These are phyloP conservation scores for Ceratocystiopsis brevicomis DNA, from an alignment of 2,329 filamentous ascomycete species.

Conservation along the genomic window DNA sequence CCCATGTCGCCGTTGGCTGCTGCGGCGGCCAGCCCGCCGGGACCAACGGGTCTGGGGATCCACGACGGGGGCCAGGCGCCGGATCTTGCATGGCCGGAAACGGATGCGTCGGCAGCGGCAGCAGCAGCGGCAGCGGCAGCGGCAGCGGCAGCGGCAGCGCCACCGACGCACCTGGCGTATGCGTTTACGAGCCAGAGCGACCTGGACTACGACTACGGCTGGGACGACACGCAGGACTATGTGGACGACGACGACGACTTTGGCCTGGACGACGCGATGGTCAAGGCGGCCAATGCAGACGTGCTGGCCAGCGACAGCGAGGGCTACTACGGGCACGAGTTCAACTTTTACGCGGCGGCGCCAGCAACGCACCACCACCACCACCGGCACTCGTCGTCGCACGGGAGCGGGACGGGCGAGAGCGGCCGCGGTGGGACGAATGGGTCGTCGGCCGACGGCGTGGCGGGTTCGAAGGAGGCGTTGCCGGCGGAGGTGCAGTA, in stretches of 20 bases:
- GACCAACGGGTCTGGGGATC: background rate
- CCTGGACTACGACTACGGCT: slow-evolving; percentile 29
- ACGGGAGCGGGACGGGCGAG: too few relatives aligned
- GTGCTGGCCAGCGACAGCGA: slow-evolving; percentile 82
- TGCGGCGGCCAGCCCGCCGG: background rate
- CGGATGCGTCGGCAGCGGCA: too few relatives aligned
- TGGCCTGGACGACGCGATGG: slow-evolving; percentile 73
- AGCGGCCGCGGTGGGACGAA: too few relatives aligned
- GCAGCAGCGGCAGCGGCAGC: too few relatives aligned
- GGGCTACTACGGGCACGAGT: slow-evolving; percentile 89
- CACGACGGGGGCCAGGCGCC: too few relatives aligned
- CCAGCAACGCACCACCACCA: slow-evolving; percentile 10
- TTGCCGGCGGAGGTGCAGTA: slow-evolving; percentile 30
- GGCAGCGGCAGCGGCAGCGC: slow-evolving; percentile 1
- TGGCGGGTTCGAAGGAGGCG: slow-evolving; percentile 15
- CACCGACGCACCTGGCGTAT: slow-evolving; percentile 4
- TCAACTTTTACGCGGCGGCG: slow-evolving; percentile 69
- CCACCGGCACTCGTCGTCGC: too few relatives aligned
- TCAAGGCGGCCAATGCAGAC: slow-evolving; percentile 87
- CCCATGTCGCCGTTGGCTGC: background rate
- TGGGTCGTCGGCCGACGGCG: slow-evolving; percentile 12
- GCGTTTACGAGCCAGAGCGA: slow-evolving; percentile 9
- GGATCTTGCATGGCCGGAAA: too few relatives aligned
- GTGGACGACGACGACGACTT: slow-evolving; percentile 38
- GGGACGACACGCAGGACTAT: slow-evolving; percentile 40